Base-by-base conservation (phyloP, 345 rosid genomes). In the Pistacia vera region DNA sequence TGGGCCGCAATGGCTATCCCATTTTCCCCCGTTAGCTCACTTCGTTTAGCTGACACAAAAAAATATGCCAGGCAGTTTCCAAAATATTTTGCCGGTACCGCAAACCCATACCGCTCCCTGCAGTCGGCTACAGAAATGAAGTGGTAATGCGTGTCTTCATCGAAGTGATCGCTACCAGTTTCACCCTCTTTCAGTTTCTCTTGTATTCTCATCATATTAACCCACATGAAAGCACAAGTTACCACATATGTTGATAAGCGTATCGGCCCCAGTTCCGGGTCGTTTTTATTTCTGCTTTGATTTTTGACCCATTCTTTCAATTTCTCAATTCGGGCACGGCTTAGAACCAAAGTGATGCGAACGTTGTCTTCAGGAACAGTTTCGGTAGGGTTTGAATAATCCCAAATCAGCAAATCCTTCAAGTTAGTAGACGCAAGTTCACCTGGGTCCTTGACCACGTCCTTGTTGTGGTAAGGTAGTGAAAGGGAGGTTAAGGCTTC, bases 1-100 rank as follows among this genome's bases (percentile, higher is more conserved):
- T 70, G 78, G 3, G 90, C 83, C 0, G 90, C 92, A 16, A 28
- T 12, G 2, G 51, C 28, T 18, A 85, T 28, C n/a, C 90, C 90
- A 33, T 79, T 22, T 65, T 77, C 78, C 2, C 83, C 80, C 1
- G 75, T 8, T 10, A 85, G 61, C 5, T 72, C 84, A 2, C 59
- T 72, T 57, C 41, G 79, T 65, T 79, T 79, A 11, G 59, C 70
- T 12, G 73, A 1, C 1, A 66, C 61, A 5, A 66, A 57, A n/a
- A 83, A 38, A 5, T 68, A 35, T 25, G 60, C 72, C 4, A 86
- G 17, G 20, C 86, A 83, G 41, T 88, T 88, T 1, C 90, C 88
- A 2, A 83, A 81, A 55, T 83, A 86, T 1, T 72, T 73, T 20
- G 17, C 54, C 1, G 85, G 83, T 17, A 86, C 56, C 0, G 62